Percentiles rank a stretch among this genome's conserved stretches.
Conservation (phyloP, 192 early-diverging fungal genomes). For the Rhizophlyctis rosea region DNA sequence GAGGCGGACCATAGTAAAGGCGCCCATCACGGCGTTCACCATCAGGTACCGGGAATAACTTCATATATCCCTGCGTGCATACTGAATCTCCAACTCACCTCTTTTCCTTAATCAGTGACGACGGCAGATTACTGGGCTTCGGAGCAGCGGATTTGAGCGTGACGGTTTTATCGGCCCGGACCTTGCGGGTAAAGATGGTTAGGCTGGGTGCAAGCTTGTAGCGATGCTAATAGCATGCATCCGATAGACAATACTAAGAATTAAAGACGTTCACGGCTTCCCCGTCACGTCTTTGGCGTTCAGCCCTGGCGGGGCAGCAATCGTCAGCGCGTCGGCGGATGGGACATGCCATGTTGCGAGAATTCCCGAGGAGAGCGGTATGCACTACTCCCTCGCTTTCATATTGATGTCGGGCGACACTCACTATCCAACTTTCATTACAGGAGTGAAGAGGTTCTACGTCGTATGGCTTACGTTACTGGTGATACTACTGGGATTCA, state of each 20-base stretch:
- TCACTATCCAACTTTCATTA: too few species aligned
- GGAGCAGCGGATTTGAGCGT: constrained; percentile 73
- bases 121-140: constrained; percentile 69
- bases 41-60: constrained; percentile 49
- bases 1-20: constrained; percentile 44
- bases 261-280: constrained; percentile 74
- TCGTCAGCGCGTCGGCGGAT: constrained; percentile 83
- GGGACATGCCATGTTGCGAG: constrained; percentile 49
- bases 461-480: too few species aligned
- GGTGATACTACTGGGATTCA: too few species aligned
- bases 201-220: too few species aligned
- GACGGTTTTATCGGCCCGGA: constrained; percentile 57
- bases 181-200: constrained; percentile 41
- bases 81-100: neutral
- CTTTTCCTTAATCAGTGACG: constrained; percentile 43
- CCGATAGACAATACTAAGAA: constrained; percentile 48
- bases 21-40: constrained; percentile 64
- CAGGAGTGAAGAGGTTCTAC: too few species aligned
- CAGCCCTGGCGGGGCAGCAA: constrained; percentile 53
- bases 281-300: constrained; percentile 76
- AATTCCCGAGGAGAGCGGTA: too few species aligned
- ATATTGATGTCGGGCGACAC: too few species aligned
- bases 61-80: constrained; percentile 2
- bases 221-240: too few species aligned
- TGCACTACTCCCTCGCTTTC: too few species aligned